These are phyloP conservation scores for Venturia nashicola DNA, from an alignment of 2,329 filamentous ascomycete genomes.

Conservation along the genomic window DNA sequence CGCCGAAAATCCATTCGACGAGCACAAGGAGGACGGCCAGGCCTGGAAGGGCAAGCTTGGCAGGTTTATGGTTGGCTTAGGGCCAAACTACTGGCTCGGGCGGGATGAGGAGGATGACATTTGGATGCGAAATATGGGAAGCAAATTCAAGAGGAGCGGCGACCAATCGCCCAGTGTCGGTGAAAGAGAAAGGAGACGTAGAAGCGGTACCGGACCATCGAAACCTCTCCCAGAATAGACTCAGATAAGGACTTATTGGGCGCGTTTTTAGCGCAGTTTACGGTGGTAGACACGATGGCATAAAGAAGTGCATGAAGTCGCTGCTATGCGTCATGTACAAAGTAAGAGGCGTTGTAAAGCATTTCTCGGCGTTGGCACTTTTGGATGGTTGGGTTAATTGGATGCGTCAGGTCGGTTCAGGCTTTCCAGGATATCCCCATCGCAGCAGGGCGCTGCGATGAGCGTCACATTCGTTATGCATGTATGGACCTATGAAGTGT, in stretches of 20 bases:
- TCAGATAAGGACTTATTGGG: neutral
- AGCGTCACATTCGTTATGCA: neutral
- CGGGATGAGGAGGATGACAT: constrained; percentile 47
- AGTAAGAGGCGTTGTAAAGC: neutral
- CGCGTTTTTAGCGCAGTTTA: neutral
- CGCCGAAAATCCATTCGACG: constrained; percentile 57
- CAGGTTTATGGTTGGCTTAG: constrained; percentile 63
- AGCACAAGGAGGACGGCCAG: constrained; percentile 57
- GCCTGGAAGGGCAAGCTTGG: constrained; percentile 72
- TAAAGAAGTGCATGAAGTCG: neutral
- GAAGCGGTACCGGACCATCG: constrained; percentile 48
- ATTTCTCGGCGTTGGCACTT: constrained; percentile 1
- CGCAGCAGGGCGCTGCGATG: neutral
- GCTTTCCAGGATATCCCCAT: neutral
- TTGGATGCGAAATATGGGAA: constrained; percentile 54
- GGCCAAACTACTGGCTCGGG: constrained; percentile 71
- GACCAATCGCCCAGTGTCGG: constrained; percentile 32
- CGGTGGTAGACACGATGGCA: neutral
- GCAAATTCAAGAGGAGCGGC: constrained; percentile 43
- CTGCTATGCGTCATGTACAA: neutral
- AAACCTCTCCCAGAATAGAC: constrained; percentile 16
- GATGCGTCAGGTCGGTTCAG: neutral
- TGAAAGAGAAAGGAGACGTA: constrained; percentile 48
- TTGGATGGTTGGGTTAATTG: neutral
- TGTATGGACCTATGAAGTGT: neutral